Conservation (phyloP, 345 rosid species). For the Gossypioides kirkii region DNA sequence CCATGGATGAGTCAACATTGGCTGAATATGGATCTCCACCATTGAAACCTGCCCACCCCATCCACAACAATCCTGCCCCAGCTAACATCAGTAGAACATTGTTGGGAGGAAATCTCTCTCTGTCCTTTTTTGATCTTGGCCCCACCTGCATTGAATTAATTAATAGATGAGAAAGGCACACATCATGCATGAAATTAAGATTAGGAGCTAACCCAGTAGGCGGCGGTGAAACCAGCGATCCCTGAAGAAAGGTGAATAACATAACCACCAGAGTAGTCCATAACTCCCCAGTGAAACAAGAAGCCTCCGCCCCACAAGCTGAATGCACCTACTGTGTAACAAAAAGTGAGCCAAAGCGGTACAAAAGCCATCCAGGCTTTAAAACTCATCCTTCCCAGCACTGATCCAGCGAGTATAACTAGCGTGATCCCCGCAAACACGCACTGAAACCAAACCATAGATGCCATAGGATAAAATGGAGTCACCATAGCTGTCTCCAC, state of each 20-base stretch:
- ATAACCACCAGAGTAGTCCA: constrained; percentile 48
- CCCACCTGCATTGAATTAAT: constrained; percentile 34
- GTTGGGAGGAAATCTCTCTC: constrained; percentile 48
- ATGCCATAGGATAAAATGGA: constrained; percentile 39
- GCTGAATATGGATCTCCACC: constrained; percentile 51
- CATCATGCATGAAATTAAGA: too few species aligned
- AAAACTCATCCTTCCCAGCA: constrained; percentile 42
- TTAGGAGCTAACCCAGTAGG: constrained; percentile 33
- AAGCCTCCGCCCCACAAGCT: constrained; percentile 55
- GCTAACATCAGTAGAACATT: constrained; percentile 36
- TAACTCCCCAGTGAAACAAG: constrained; percentile 54
- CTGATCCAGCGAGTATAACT: constrained; percentile 36
- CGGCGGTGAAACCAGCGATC: constrained; percentile 36
- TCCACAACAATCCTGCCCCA: constrained; percentile 48
- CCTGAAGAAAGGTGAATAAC: constrained; percentile 52
- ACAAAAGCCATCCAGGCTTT: constrained; percentile 54
- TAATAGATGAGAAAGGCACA: too few species aligned
- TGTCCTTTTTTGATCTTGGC: constrained; percentile 36
- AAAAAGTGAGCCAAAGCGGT: constrained; percentile 45
- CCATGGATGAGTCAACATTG: constrained; percentile 39
- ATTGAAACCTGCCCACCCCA: constrained; percentile 60
- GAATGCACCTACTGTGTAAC: constrained; percentile 41
- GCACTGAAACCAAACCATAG: constrained; percentile 54
- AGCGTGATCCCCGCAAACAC: constrained; percentile 40
- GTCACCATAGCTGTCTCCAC: constrained; percentile 20